Conservation (phyloP, 2,329 filamentous ascomycete species). For the Fusarium chuoi region DNA sequence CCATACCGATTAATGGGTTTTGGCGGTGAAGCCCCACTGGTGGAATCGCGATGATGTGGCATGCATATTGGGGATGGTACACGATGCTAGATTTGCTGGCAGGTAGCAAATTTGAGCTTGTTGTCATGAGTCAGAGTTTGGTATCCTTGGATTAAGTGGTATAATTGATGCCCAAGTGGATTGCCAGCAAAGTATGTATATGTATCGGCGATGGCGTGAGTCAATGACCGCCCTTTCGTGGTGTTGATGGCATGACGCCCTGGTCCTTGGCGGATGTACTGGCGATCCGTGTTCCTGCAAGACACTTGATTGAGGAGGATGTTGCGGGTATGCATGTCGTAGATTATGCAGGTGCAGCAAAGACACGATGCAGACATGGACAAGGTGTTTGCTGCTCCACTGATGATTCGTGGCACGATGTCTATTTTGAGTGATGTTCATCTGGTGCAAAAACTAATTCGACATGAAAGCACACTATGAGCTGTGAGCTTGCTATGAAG, state of each 20-base stretch:
- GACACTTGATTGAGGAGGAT: background rate
- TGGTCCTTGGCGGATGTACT: background rate
- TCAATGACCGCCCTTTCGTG: background rate
- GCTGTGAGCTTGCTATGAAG: background rate
- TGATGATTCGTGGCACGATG: background rate
- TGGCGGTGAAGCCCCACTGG: constrained; percentile 30
- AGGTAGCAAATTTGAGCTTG: background rate
- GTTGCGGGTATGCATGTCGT: constrained; percentile 1
- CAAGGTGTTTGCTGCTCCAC: background rate
- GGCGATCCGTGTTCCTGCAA: constrained; percentile 1
- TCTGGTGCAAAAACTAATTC: rapidly evolving
- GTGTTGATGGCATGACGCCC: background rate
- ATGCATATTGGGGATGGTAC: constrained; percentile 18
- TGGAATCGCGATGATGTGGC: constrained; percentile 26
- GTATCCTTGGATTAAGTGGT: constrained; percentile 1
- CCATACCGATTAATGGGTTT: constrained; percentile 14
- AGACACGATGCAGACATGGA: background rate
- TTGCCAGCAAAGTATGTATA: background rate
- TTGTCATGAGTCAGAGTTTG: constrained; percentile 22
- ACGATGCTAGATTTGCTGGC: constrained; percentile 23
- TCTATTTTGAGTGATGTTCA: background rate
- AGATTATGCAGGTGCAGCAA: constrained; percentile 4
- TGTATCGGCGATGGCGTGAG: background rate
- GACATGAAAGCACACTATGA: rapidly evolving
- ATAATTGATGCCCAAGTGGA: constrained; percentile 19